Evolutionary conservation across 768 basidiomycete genomes (phyloP), one percentile per base, ranked within the genome.

Genomic region (Dendrothele bispora): DNA sequence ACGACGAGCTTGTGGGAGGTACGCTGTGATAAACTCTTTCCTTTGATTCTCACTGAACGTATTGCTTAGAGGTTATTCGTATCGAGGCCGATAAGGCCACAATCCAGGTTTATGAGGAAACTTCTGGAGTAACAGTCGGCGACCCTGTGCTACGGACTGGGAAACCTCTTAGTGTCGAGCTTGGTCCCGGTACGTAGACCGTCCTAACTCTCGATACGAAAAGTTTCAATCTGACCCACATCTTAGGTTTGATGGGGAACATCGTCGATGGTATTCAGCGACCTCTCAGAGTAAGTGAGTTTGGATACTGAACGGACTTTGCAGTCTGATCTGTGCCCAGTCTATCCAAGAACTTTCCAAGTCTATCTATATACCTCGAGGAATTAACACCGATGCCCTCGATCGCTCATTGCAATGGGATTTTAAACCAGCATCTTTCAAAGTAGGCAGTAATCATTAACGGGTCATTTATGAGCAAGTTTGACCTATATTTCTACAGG

Each of bases 91-190:
- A 99, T 72, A 95, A 97, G 72, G 91, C 91, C 35, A 98, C 97
- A 11, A 98, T 99, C 52, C 97, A 99, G 68, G 97, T 99, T 8
- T 98, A 99, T 62, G 97, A 99, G 69, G 97, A 99, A 74, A 98
- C 95, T 5, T 97, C 95, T 35, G 97, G 97, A 45, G 97, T 99
- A 34, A 98, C 95, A 5, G 95, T 98, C 43, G 97, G 97, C 24
- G 97, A 99, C 73, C 97, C 97, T 39, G 97, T 99, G 15, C 71
- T 99, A 61, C 81, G 95, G 47, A 99, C 97, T 24, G 97, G 95
- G 38, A 99, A 99, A 67, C 97, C 97, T 25, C 81, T 99, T 47
- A 93, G 91, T 65, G 97, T 98, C 49, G 97, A 99, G 67, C 80
- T 99, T 32, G 97, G 97, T 27, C 97, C 97, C 61, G 95, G 95